Percentiles rank a stretch among this genome's conserved stretches.
Evolutionary conservation across 352 stramenopile species (phyloP).

Genomic region (Aphanomyces cochlioides): DNA sequence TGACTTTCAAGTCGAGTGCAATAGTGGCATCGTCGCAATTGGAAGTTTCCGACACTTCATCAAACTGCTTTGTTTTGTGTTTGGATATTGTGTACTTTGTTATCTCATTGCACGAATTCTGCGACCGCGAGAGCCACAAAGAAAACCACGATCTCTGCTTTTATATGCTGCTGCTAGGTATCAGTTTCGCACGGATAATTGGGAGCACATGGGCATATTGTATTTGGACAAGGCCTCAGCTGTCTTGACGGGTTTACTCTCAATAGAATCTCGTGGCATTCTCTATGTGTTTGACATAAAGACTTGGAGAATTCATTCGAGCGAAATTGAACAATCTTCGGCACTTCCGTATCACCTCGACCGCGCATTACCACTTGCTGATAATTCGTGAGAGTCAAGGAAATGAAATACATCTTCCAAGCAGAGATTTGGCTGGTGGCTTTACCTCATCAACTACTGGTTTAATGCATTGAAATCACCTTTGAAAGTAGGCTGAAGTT

Average conservation of each 20-base stretch:
- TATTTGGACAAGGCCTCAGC: conserved; percentile 23
- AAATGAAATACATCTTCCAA: no score
- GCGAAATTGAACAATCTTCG: no score
- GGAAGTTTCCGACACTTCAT: background rate
- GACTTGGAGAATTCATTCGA: conserved; percentile 7
- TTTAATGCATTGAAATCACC: no score
- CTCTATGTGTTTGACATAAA: conserved; percentile 26
- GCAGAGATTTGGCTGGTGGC: no score
- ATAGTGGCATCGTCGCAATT: conserved; percentile 17
- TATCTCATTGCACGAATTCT: conserved; percentile 13
- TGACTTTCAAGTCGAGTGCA: conserved; percentile 23
- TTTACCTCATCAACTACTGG: no score
- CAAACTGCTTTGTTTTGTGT: background rate
- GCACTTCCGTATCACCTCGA: no score
- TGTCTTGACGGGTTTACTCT: conserved; percentile 12
- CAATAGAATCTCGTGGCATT: background rate
- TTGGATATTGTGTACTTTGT: background rate
- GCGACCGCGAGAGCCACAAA: no score
- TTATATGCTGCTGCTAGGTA: conserved; percentile 7
- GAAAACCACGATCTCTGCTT: background rate
- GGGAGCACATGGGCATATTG: conserved; percentile 1
- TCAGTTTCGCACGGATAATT: background rate
- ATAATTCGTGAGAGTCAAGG: no score
- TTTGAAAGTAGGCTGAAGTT: no score
- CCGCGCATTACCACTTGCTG: no score